Percentiles rank a stretch among this genome's conserved stretches.
These are phyloP conservation scores for Parachaetomium inaequale DNA, from an alignment of 495 filamentous ascomycete genomes.

Conservation along the genomic window DNA sequence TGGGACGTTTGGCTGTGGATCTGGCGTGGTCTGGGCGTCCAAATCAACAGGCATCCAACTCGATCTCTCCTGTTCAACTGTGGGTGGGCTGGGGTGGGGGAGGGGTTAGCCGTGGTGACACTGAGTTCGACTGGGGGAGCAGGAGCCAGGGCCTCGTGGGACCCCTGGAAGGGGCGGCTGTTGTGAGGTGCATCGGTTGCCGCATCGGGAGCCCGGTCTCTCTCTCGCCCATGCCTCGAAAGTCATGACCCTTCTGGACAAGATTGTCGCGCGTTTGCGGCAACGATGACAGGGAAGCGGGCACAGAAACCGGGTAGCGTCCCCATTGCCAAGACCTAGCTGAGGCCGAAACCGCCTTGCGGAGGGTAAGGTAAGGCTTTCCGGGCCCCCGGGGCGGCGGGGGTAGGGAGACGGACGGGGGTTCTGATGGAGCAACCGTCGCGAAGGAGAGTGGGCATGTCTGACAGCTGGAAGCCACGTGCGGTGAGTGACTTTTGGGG, in stretches of 20 bases:
- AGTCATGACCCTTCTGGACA: neutral
- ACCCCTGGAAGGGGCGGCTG: slow-evolving; percentile 5
- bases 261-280: slow-evolving; percentile 18
- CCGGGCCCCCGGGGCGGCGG: neutral
- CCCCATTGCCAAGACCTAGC: slow-evolving; percentile 19
- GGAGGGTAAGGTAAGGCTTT: slow-evolving; percentile 24
- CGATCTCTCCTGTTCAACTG: neutral
- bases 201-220: slow-evolving; percentile 6
- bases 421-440: slow-evolving; percentile 27
- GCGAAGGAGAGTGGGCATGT: slow-evolving; percentile 11
- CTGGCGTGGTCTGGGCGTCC: slow-evolving; percentile 13
- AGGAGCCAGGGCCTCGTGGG: slow-evolving; percentile 4
- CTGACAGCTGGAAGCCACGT: slow-evolving; percentile 8
- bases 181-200: neutral
- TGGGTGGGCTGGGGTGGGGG: neutral
- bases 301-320: neutral
- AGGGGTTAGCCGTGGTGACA: neutral
- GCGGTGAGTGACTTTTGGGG: neutral
- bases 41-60: slow-evolving; percentile 20
- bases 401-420: slow-evolving; percentile 2
- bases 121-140: neutral
- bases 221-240: neutral
- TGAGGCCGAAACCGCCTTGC: slow-evolving; percentile 17
- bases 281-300: neutral
- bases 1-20: neutral